Evolutionary conservation across 2,329 filamentous ascomycete species (phyloP).

Genomic region (Talaromyces sp.): DNA sequence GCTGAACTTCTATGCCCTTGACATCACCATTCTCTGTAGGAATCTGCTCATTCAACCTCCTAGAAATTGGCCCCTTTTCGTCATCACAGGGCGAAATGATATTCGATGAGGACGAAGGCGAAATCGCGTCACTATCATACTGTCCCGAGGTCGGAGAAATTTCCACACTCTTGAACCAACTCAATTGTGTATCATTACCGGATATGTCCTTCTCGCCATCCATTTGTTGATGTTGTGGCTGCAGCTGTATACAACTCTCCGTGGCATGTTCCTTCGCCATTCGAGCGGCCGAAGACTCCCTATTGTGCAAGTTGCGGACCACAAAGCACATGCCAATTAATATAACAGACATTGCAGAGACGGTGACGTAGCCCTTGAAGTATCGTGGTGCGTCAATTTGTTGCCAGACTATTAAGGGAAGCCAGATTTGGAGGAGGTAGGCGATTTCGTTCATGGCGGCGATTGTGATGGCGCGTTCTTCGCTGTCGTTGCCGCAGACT

Average conservation of each 20-base stretch:
- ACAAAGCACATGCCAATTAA: slow-evolving; percentile 52
- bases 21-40: not conserved
- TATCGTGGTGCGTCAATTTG: slow-evolving; percentile 62
- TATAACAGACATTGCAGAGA: slow-evolving; percentile 47
- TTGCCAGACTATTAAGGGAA: slow-evolving; percentile 65
- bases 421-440: slow-evolving; percentile 66
- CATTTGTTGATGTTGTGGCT: not conserved
- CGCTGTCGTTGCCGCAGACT: slow-evolving; percentile 55
- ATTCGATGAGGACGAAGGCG: slow-evolving; percentile 1
- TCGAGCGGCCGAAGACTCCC: not conserved
- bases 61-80: not conserved
- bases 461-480: slow-evolving; percentile 65
- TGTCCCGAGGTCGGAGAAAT: not conserved
- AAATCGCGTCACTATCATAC: not conserved
- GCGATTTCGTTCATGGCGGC: slow-evolving; percentile 68
- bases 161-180: not conserved
- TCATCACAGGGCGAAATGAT: not conserved
- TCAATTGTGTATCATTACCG: not conserved
- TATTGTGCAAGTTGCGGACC: slow-evolving; percentile 33
- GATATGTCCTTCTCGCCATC: not conserved
- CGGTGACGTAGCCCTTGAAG: slow-evolving; percentile 58
- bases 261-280: not conserved
- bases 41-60: too few relatives aligned
- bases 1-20: not conserved
- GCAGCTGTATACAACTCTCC: slow-evolving; percentile 14